Conservation (phyloP, 768 basidiomycete species). For the Gymnopilus junonius region DNA sequence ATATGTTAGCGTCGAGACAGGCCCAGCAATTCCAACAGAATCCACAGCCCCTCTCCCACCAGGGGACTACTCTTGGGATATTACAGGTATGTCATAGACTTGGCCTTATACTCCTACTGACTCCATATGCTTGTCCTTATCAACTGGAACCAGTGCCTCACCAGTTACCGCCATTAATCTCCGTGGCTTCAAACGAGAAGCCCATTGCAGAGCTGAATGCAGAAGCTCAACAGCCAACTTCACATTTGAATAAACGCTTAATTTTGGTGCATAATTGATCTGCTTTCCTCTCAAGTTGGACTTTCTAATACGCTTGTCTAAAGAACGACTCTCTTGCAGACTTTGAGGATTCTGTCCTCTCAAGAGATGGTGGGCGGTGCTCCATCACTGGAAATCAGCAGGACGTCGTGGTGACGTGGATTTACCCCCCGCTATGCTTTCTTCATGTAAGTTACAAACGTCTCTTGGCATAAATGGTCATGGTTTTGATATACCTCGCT, state of each 20-base stretch:
- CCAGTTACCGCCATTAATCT: not conserved
- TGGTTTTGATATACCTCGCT: not conserved
- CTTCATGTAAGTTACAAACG: not conserved
- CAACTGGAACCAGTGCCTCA: no score
- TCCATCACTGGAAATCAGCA: not conserved
- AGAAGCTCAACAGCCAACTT: not conserved
- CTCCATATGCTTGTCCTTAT: no score
- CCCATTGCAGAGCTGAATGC: not conserved
- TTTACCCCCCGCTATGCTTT: not conserved
- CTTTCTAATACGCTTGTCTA: not conserved
- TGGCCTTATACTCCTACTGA: no score
- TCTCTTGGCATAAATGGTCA: not conserved
- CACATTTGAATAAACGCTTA: not conserved
- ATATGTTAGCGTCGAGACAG: not conserved
- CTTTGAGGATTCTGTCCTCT: not conserved
- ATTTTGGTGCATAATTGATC: not conserved
- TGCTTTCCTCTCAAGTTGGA: not conserved
- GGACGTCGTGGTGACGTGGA: not conserved
- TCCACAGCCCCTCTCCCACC: not conserved
- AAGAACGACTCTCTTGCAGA: not conserved
- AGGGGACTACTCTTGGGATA: not conserved
- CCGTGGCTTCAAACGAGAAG: not conserved
- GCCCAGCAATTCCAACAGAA: not conserved
- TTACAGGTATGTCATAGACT: not conserved
- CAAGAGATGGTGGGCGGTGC: not conserved